Percentiles rank a stretch among this genome's conserved stretches.
These are phyloP conservation scores for Clarireedia monteithiana DNA, from an alignment of 2,329 filamentous ascomycete genomes.

Conservation along the genomic window DNA sequence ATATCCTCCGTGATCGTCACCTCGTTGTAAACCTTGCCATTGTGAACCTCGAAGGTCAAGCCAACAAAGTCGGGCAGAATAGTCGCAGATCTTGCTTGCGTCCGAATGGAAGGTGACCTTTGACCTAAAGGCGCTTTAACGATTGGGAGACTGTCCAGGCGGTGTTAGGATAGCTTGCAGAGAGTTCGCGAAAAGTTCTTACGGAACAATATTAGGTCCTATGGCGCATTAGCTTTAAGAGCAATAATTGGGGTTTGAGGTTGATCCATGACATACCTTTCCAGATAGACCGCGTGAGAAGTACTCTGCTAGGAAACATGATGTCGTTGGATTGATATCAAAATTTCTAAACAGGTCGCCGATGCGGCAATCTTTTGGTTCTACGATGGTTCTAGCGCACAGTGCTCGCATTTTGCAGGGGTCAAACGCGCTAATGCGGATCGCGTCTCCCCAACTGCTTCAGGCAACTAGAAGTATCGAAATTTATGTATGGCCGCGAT, in stretches of 20 bases:
- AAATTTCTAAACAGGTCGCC: neutral
- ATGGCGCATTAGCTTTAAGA: slow-evolving; percentile 21
- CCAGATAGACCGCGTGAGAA: slow-evolving; percentile 61
- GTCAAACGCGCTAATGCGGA: slow-evolving; percentile 14
- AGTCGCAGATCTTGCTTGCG: slow-evolving; percentile 62
- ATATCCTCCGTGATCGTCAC: slow-evolving; percentile 67
- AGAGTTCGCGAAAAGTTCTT: slow-evolving; percentile 30
- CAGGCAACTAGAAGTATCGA: neutral
- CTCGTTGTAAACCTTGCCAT: slow-evolving; percentile 63
- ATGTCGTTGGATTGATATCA: slow-evolving; percentile 6
- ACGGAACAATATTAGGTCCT: slow-evolving; percentile 68
- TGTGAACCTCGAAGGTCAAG: slow-evolving; percentile 62
- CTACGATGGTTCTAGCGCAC: neutral
- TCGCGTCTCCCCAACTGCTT: slow-evolving; percentile 17
- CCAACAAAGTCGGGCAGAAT: slow-evolving; percentile 69
- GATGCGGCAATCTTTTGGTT: neutral
- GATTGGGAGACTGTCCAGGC: slow-evolving; percentile 43
- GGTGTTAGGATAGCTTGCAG: slow-evolving; percentile 28
- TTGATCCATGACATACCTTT: slow-evolving; percentile 48
- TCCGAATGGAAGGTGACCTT: slow-evolving; percentile 55
- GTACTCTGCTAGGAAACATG: slow-evolving; percentile 53
- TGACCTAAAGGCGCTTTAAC: slow-evolving; percentile 40
- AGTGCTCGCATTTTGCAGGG: slow-evolving; percentile 12
- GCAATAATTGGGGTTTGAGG: neutral
- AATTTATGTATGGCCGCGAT: neutral